Base-by-base conservation (phyloP, 495 filamentous ascomycete species). In the Neurospora sp. region DNA sequence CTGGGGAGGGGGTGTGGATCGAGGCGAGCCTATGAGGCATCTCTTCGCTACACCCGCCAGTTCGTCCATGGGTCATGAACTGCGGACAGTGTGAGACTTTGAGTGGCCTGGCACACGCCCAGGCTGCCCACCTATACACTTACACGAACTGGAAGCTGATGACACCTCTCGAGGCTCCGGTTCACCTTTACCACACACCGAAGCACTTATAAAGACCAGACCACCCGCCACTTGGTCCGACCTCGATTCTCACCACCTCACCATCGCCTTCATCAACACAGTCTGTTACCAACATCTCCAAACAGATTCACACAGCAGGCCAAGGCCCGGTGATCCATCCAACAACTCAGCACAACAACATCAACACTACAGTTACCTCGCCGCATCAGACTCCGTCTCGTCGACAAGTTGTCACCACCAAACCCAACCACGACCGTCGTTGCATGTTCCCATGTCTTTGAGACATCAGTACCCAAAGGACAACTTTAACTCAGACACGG, bases 371-470 rank as follows among this genome's bases (percentile, higher is more conserved):
- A 27, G 31, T 47, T 31, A 70, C 47, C 72, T 71, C 69, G 14
- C 18, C 47, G 27, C 22, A 47, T 47, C 39, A 47, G 39, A 22
- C 69, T 37, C n/a, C 12, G 16, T 44, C 27, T 38, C 39, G 1
- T 44, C 40, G 27, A 47, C 37, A 70, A 39, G 39, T 44, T 41
- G 68, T 61, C 44, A 41, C 69, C 72, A 71, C 37, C 71, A 40
- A 38, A 40, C 53, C 53, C 71, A 68, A 45, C 20, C 38, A 59
- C 22, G 41, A 70, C 72, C 71, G 10, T 41, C 35, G n/a, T 44
- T 69, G 72, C 47, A 82, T 82, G 80, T 79, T 78, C 81, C 75
- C 81, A 83, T 83, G 81, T 84, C 83, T 80, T 77, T 84, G 80
- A 81, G 71, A 75, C 74, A 77, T 72, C 76, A 76, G 44, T 74